A percentile compares a stretch with the other conserved stretches of the same genome.
Evolutionary conservation across 2,329 filamentous ascomycete species (phyloP).

Genomic region (Emergomyces orientalis): DNA sequence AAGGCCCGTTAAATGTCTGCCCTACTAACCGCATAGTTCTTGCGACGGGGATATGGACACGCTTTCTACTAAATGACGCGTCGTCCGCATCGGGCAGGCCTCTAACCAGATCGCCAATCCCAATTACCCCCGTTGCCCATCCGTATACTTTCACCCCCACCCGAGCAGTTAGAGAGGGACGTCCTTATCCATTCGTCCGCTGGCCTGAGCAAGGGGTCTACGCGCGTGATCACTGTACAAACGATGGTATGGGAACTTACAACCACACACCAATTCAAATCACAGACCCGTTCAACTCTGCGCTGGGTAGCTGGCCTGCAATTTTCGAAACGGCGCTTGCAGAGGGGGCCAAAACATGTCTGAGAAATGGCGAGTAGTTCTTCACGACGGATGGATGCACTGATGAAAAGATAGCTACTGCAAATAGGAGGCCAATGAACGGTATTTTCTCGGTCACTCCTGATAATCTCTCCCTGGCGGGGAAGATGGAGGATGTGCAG

Average conservation of each 20-base stretch:
- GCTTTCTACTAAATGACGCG: conserved; percentile 13
- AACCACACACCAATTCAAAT: conserved; percentile 22
- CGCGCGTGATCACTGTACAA: conserved; percentile 26
- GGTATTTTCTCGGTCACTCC: conserved; percentile 30
- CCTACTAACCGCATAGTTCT: conserved; percentile 19
- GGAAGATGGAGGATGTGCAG: conserved; percentile 17
- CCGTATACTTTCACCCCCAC: conserved; percentile 27
- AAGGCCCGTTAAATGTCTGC: conserved; percentile 14
- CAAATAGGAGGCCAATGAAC: conserved; percentile 21
- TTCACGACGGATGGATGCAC: conserved; percentile 10
- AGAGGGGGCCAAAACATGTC: conserved; percentile 9
- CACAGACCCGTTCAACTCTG: conserved; percentile 16
- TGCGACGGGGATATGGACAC: conserved; percentile 27
- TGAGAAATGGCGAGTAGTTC: conserved; percentile 12
- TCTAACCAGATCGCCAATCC: conserved; percentile 21
- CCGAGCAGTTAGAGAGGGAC: conserved; percentile 9
- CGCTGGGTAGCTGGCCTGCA: conserved; percentile 19
- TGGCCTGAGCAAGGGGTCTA: conserved; percentile 31
- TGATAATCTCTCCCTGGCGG: conserved; percentile 28
- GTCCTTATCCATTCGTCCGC: conserved; percentile 24
- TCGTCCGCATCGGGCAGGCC: background rate
- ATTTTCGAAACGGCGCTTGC: conserved; percentile 19
- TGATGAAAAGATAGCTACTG: background rate
- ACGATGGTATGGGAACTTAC: conserved; percentile 29
- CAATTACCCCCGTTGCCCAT: conserved; percentile 28